phyloP scores from a whole-genome alignment of 441 rosid species.

The Kokia cookei region DNA sequence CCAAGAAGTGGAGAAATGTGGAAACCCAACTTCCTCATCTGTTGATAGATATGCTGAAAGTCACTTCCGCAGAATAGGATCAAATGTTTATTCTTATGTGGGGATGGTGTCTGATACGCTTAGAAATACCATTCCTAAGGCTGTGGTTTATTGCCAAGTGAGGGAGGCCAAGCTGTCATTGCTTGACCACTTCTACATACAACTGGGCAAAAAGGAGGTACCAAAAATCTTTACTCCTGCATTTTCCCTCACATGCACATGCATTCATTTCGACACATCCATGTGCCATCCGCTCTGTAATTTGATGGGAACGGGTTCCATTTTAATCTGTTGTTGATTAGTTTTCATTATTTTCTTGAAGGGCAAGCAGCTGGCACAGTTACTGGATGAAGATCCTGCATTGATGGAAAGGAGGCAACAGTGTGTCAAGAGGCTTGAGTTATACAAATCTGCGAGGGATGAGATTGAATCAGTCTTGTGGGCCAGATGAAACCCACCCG shows the following conservation, averaged over 20 bases:
- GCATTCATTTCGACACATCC: not conserved
- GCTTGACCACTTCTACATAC: constrained; percentile 61
- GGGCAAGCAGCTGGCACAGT: constrained; percentile 45
- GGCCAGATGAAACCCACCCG: constrained; percentile 24
- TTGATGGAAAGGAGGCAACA: constrained; percentile 58
- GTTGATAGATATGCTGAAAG: constrained; percentile 60
- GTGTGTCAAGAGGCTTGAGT: constrained; percentile 51
- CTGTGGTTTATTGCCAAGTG: constrained; percentile 82
- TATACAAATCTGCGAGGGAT: constrained; percentile 55
- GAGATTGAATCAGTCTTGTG: constrained; percentile 62
- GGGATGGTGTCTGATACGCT: constrained; percentile 77
- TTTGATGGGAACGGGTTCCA: not conserved
- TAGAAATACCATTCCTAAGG: constrained; percentile 69
- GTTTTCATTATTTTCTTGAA: constrained; percentile 11
- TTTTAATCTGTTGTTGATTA: not conserved
- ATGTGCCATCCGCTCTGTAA: not conserved
- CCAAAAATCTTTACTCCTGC: not conserved
- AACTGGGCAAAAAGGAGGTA: constrained; percentile 72
- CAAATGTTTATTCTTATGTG: constrained; percentile 63
- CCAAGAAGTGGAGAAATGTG: constrained; percentile 58
- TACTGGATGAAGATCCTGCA: constrained; percentile 58
- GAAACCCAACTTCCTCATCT: constrained; percentile 25
- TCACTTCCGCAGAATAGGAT: constrained; percentile 72
- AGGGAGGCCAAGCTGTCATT: constrained; percentile 68
- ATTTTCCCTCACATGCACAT: not conserved